These are phyloP conservation scores for Mycena vitilis DNA, from an alignment of 768 basidiomycete species.

Conservation along the genomic window DNA sequence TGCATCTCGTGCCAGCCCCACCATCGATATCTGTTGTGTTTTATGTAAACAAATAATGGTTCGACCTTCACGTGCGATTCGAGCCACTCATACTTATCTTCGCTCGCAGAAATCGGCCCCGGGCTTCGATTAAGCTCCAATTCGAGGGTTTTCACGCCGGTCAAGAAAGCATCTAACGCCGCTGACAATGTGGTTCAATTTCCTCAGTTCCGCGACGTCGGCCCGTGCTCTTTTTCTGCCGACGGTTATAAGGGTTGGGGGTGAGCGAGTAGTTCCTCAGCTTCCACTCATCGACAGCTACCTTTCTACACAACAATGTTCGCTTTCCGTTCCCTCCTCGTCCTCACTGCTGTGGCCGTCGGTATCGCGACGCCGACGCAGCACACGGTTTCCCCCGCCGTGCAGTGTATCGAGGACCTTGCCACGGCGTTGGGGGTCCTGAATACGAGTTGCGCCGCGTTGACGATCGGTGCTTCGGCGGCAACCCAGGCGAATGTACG, in stretches of 20 bases:
- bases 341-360: slow-evolving; percentile 1
- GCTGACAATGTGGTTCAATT: background rate
- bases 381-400: background rate
- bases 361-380: slow-evolving; percentile 8
- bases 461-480: too few species aligned
- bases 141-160: background rate
- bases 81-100: background rate
- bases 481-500: too few species aligned
- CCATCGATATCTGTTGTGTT: too few species aligned
- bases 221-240: background rate
- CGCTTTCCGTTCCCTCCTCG: background rate
- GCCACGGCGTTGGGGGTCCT: too few species aligned
- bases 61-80: background rate
- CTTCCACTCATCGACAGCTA: background rate
- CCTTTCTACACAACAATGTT: background rate
- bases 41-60: too few species aligned
- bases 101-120: background rate
- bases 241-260: background rate
- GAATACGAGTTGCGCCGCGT: background rate
- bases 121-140: background rate
- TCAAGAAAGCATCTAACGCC: background rate
- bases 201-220: background rate
- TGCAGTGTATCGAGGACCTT: background rate
- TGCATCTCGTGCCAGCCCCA: too few species aligned
- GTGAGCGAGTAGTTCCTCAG: background rate